phyloP scores from a whole-genome alignment of 805 yeast genomes.

The Nakazawaea wickerhamii region DNA sequence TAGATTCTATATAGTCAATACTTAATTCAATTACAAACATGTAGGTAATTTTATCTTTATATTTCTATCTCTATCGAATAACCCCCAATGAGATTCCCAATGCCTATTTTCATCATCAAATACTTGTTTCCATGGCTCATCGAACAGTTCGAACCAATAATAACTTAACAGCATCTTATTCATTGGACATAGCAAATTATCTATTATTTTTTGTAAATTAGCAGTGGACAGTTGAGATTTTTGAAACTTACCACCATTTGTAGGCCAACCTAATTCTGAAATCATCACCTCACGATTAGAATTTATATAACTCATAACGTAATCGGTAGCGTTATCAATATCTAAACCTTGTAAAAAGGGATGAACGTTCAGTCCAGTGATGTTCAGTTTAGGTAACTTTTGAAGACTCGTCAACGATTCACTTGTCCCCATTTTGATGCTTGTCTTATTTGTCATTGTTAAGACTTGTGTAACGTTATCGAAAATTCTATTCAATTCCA shows the following conservation, averaged over 20 bases:
- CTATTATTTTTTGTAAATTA: slow-evolving; percentile 42
- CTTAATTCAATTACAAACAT: slow-evolving; percentile 26
- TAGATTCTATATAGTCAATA: no score
- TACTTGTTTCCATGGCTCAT: slow-evolving; percentile 63
- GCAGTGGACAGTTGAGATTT: slow-evolving; percentile 41
- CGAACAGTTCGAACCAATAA: slow-evolving; percentile 66
- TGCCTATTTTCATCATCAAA: slow-evolving; percentile 38
- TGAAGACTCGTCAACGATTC: slow-evolving; percentile 40
- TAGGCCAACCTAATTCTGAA: slow-evolving; percentile 74
- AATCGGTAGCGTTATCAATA: slow-evolving; percentile 40
- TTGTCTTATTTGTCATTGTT: slow-evolving; percentile 7
- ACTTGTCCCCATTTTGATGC: slow-evolving; percentile 55
- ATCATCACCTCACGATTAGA: slow-evolving; percentile 33
- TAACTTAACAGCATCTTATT: slow-evolving; percentile 35
- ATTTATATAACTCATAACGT: slow-evolving; percentile 47
- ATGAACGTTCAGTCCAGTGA: slow-evolving; percentile 59
- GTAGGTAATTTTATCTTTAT: slow-evolving; percentile 41
- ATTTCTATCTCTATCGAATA: slow-evolving; percentile 44
- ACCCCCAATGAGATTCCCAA: slow-evolving; percentile 76
- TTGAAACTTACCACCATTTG: slow-evolving; percentile 45
- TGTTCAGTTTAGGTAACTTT: slow-evolving; percentile 35
- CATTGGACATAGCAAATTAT: slow-evolving; percentile 46
- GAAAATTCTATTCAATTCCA: slow-evolving; percentile 34
- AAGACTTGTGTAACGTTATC: background rate
- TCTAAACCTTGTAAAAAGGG: slow-evolving; percentile 61